These are phyloP conservation scores for Penicillium desertorum DNA, from an alignment of 495 filamentous ascomycete genomes.

Conservation along the genomic window DNA sequence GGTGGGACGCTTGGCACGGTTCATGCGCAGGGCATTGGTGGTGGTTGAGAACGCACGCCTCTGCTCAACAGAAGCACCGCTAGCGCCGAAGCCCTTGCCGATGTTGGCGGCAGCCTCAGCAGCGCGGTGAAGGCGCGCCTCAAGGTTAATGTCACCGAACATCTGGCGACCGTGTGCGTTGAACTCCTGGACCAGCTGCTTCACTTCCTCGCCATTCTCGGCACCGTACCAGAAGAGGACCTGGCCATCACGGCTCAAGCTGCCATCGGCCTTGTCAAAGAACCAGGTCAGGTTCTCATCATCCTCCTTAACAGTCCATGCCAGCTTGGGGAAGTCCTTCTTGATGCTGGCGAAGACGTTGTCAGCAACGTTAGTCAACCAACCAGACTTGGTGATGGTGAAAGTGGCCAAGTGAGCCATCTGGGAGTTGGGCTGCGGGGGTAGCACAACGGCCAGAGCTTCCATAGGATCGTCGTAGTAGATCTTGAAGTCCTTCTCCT, in stretches of 20 bases:
- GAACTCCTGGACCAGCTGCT: slow-evolving; percentile 86
- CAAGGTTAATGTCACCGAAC: slow-evolving; percentile 89
- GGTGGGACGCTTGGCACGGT: slow-evolving; percentile 31
- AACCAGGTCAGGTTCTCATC: slow-evolving; percentile 99
- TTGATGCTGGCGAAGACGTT: slow-evolving; percentile 93
- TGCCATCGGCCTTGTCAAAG: slow-evolving; percentile 95
- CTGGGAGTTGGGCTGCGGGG: slow-evolving; percentile 53
- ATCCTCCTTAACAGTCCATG: slow-evolving; percentile 96
- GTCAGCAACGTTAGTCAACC: slow-evolving; percentile 95
- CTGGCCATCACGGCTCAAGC: slow-evolving; percentile 76
- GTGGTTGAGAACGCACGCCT: slow-evolving; percentile 63
- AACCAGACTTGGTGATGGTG: slow-evolving; percentile 92
- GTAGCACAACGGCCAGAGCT: slow-evolving; percentile 88
- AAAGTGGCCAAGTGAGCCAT: slow-evolving; percentile 86
- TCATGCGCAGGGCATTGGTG: slow-evolving; percentile 44
- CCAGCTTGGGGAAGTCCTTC: slow-evolving; percentile 86
- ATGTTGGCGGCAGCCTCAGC: slow-evolving; percentile 62
- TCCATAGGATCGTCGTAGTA: slow-evolving; percentile 98
- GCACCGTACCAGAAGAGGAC: slow-evolving; percentile 98
- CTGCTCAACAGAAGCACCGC: slow-evolving; percentile 55
- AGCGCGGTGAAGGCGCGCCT: slow-evolving; percentile 76
- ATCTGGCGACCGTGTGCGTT: slow-evolving; percentile 77
- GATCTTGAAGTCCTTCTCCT: slow-evolving; percentile 79
- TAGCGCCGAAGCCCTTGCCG: slow-evolving; percentile 49
- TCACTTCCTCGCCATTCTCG: slow-evolving; percentile 79